Evolutionary conservation across 2,329 filamentous ascomycete species (phyloP).

Genomic region (Dothideomycetes sp.): DNA sequence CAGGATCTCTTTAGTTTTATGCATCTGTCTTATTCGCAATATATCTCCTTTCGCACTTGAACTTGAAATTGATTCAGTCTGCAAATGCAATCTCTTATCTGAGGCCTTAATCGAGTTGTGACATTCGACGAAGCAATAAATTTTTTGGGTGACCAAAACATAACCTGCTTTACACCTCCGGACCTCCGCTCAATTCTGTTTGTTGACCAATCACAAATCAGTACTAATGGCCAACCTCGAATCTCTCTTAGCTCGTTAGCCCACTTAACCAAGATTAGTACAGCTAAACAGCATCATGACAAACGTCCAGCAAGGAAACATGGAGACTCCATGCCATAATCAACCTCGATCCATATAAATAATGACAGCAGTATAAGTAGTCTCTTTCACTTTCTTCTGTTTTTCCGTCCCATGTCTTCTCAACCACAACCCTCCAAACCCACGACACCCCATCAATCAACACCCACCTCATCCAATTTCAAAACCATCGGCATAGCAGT

Average conservation of each 20-base stretch:
- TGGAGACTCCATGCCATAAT: constrained; percentile 10
- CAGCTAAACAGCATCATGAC: constrained; percentile 4
- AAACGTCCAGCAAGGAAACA: constrained; percentile 1
- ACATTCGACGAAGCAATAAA: too few relatives aligned
- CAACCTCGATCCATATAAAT: not conserved
- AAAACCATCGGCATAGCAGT: constrained; percentile 23
- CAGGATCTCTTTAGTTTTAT: constrained; percentile 6
- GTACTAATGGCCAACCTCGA: not conserved
- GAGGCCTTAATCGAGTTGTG: too few relatives aligned
- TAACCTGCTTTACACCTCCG: too few relatives aligned
- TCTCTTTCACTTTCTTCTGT: not conserved
- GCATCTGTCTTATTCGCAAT: constrained; percentile 12
- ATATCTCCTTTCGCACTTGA: constrained; percentile 1
- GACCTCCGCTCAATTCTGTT: too few relatives aligned
- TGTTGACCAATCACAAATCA: not conserved
- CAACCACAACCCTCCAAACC: constrained; percentile 8
- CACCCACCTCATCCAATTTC: constrained; percentile 14
- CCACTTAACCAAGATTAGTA: constrained; percentile 4
- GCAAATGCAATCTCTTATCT: too few relatives aligned
- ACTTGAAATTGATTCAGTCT: too few relatives aligned
- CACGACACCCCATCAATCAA: constrained; percentile 7
- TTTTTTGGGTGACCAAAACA: too few relatives aligned
- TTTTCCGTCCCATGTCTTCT: constrained; percentile 17
- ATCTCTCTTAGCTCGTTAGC: too few relatives aligned
- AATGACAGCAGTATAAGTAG: constrained; percentile 13